These are phyloP conservation scores for Linnemannia hyalina DNA, from an alignment of 192 early-diverging fungal species.

Conservation along the genomic window DNA sequence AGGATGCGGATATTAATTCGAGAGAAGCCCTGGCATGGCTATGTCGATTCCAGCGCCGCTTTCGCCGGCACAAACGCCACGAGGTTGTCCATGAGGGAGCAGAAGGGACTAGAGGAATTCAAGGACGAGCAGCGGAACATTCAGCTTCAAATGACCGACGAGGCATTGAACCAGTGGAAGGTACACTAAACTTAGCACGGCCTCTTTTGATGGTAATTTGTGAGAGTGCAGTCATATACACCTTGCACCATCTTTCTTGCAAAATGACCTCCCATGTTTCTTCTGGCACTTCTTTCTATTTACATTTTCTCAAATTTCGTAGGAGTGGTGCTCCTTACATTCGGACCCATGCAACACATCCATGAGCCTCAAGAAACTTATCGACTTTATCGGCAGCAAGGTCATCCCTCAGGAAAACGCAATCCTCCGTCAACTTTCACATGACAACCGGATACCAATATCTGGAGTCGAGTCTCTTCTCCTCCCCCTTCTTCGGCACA, in stretches of 20 bases:
- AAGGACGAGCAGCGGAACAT: neutral
- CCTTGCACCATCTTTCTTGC: neutral
- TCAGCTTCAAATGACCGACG: neutral
- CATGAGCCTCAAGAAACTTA: neutral
- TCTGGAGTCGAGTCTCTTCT: neutral
- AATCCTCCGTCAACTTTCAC: neutral
- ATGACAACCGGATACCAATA: neutral
- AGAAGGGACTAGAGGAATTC: neutral
- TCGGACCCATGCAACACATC: neutral
- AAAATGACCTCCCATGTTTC: neutral
- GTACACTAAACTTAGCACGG: neutral
- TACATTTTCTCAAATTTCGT: neutral
- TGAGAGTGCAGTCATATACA: neutral
- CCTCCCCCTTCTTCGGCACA: neutral
- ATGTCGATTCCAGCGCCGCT: neutral
- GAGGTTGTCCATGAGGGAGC: neutral
- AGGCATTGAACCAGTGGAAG: neutral
- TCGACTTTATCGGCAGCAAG: neutral
- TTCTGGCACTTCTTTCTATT: neutral
- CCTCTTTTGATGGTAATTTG: neutral
- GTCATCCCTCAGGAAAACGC: neutral
- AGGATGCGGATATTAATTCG: neutral
- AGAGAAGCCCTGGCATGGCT: neutral
- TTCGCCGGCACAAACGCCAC: neutral
- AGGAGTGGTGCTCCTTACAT: neutral